Conservation (phyloP, 768 basidiomycete species). For the Trametes elegans region DNA sequence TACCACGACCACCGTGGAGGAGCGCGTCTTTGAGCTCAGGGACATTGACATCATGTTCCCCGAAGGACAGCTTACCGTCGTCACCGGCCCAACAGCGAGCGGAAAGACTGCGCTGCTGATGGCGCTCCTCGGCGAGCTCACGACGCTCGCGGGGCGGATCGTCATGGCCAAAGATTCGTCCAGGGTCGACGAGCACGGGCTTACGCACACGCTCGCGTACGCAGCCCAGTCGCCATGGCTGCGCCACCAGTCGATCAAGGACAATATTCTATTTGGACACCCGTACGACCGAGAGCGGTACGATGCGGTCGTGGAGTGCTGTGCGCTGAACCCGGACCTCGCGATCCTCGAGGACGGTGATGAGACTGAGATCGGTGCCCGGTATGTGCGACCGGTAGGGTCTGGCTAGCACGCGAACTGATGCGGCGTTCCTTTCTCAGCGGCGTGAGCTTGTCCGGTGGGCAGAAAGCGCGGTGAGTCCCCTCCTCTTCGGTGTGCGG, state of each 20-base stretch:
- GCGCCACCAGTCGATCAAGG: conserved; percentile 47
- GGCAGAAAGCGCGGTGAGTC: conserved; percentile 73
- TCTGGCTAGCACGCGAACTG: neutral
- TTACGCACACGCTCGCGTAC: conserved; percentile 48
- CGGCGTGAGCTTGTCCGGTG: conserved; percentile 76
- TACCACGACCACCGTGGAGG: conserved; percentile 20
- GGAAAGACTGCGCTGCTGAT: conserved; percentile 82
- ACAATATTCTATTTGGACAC: conserved; percentile 60
- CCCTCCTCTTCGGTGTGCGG: neutral
- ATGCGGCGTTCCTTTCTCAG: conserved; percentile 31
- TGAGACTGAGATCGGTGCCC: conserved; percentile 76
- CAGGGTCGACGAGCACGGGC: conserved; percentile 56
- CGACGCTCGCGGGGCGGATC: conserved; percentile 50
- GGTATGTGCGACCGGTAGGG: conserved; percentile 33
- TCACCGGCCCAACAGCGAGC: conserved; percentile 78
- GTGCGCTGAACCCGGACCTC: conserved; percentile 79
- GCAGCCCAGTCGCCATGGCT: conserved; percentile 51
- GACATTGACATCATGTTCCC: conserved; percentile 74
- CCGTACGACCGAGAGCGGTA: conserved; percentile 68
- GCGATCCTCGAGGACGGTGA: conserved; percentile 87
- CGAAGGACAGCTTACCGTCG: conserved; percentile 62
- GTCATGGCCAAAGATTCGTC: conserved; percentile 66
- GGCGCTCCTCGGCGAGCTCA: conserved; percentile 74
- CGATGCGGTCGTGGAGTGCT: conserved; percentile 71
- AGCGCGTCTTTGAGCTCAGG: conserved; percentile 61